Conservation (phyloP, 2,329 filamentous ascomycete genomes). For the Penicillium sclerotigenum region DNA sequence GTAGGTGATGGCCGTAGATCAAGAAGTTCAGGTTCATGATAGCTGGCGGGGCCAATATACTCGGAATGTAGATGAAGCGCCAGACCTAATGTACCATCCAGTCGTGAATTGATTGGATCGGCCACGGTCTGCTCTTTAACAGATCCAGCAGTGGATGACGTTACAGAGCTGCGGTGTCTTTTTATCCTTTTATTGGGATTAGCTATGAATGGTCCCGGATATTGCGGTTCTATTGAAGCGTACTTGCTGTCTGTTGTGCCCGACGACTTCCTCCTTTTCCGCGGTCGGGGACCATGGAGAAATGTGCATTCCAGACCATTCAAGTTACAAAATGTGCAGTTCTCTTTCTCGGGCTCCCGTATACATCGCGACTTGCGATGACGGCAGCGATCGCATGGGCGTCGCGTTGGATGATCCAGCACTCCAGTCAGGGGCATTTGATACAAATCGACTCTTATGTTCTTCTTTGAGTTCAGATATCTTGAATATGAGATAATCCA, state of each 20-base stretch:
- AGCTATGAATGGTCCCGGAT: not conserved
- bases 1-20: not conserved
- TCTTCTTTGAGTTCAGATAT: not conserved
- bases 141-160: not conserved
- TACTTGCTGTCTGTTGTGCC: not conserved
- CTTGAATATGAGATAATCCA: not conserved
- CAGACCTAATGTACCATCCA: not conserved
- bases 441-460: not conserved
- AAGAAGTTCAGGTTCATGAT: not conserved
- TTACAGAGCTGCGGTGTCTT: not conserved
- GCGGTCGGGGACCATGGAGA: constrained; percentile 20
- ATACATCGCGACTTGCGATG: constrained; percentile 9
- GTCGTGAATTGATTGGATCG: not conserved
- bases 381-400: constrained; percentile 4
- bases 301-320: constrained; percentile 5
- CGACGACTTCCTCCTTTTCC: not conserved
- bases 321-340: constrained; percentile 2
- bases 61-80: not conserved
- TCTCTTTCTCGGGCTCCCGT: not conserved
- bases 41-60: not conserved
- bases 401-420: not conserved
- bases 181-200: not conserved
- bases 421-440: not conserved
- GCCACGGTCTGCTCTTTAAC: not conserved
- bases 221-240: not conserved